Evolutionary conservation across 129 eudicot species (phyloP), one percentile per base, ranked within the genome.

Genomic region (Cynara cardunculus): DNA sequence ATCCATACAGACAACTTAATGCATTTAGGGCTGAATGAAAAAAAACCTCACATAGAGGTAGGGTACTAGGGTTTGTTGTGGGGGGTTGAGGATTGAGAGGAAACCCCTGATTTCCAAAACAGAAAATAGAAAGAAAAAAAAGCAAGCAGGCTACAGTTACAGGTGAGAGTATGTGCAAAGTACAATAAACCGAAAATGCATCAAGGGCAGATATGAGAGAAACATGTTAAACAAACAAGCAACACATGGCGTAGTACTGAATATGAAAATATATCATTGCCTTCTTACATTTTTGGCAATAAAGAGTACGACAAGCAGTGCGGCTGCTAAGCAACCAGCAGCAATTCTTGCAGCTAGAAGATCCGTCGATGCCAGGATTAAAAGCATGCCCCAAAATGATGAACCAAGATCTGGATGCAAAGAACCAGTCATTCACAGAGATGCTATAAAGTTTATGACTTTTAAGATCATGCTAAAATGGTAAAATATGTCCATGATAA

Each of bases 371-470:
- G 99, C 95, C 81, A 96, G 90, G 71, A 96, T 86, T 49, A 96
- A 89, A 87, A 80, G 85, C 99, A 96, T 93, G 59, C 99, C 99
- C 99, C 99, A 96, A 83, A 96, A 96, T 25, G 99, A 96, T 81
- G 99, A 96, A 80, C 99, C 99, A 77, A 96, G 97, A 86, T 90
- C 96, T 90, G 80, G 25, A 83, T 64, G 69, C 25, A 75, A 64
- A 39, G 64, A 69, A 31, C 0, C 18, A 69, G 44, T 25, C 61
- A 35, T 77, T 77, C 25, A 35, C 32, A 77, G 13, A 22, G 56
- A 76, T 76, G 77, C 25, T 53, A 53, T 4, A 53, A 53, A 53
- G 65, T 56, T 56, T 56, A 53, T 56, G 65, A n/a, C 65, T 56
- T 56, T 56, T 24, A 32, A 24, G 13, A 12, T 32, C 18, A 24